Conservation (phyloP, 2,329 filamentous ascomycete species). For the Fusarium redolens region DNA sequence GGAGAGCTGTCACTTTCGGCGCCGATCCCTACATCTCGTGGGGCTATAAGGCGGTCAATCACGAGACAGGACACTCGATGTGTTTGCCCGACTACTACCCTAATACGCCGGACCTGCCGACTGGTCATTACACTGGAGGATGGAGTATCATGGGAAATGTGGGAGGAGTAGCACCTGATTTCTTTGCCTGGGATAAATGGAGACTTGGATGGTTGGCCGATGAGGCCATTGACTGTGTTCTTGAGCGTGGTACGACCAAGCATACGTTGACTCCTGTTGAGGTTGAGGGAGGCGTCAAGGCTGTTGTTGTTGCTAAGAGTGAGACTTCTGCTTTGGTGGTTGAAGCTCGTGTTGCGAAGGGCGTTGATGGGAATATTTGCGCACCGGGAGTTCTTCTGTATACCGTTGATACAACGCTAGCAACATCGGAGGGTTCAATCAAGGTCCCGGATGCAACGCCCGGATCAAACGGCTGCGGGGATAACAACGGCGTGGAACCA, state of each 20-base stretch:
- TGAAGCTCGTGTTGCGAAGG: conserved; percentile 44
- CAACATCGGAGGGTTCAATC: conserved; percentile 48
- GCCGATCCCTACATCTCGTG: conserved; percentile 47
- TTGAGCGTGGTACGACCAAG: conserved; percentile 36
- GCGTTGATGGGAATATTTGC: conserved; percentile 45
- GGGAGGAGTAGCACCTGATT: conserved; percentile 49
- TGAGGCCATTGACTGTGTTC: conserved; percentile 48
- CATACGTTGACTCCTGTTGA: conserved; percentile 40
- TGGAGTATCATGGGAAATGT: conserved; percentile 54
- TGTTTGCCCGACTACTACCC: conserved; percentile 54
- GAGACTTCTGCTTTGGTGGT: conserved; percentile 46
- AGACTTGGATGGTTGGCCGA: conserved; percentile 52
- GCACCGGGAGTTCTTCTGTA: conserved; percentile 52
- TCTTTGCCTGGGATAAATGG: conserved; percentile 55
- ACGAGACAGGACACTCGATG: conserved; percentile 54
- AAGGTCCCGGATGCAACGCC: conserved; percentile 50
- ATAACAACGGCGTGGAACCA: conserved; percentile 27
- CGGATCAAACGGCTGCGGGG: conserved; percentile 43
- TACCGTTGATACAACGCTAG: conserved; percentile 46
- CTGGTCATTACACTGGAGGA: conserved; percentile 49
- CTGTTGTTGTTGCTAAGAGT: conserved; percentile 19
- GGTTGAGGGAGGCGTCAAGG: conserved; percentile 14
- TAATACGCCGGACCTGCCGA: conserved; percentile 26
- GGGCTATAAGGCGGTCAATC: conserved; percentile 51
- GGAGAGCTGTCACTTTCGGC: conserved; percentile 49